Conservation (phyloP, 331 rosid species). For the Malus hybrid region DNA sequence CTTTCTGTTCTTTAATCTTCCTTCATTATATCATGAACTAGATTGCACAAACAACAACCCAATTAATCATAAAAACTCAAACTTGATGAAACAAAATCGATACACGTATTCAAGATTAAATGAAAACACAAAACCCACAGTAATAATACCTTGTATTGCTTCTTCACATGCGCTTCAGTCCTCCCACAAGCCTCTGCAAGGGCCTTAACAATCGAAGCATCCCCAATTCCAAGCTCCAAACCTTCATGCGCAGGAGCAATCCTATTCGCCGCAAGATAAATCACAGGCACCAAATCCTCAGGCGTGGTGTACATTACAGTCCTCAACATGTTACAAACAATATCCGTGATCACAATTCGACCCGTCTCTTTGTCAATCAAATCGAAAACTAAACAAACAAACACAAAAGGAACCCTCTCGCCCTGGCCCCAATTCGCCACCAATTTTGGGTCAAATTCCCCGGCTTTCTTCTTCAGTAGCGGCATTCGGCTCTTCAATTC, state of each 20-base stretch:
- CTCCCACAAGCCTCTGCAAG: conserved; percentile 82
- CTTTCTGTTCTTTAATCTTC: not conserved
- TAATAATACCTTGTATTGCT: conserved; percentile 50
- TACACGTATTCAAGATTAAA: not conserved
- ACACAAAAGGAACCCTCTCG: conserved; percentile 58
- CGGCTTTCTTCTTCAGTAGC: conserved; percentile 51
- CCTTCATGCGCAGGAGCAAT: conserved; percentile 81
- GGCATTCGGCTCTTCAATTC: conserved; percentile 43
- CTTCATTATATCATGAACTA: not conserved
- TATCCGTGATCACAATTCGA: conserved; percentile 70
- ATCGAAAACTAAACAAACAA: conserved; percentile 54
- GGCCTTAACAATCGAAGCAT: conserved; percentile 72
- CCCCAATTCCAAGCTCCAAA: conserved; percentile 82
- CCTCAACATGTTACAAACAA: conserved; percentile 73
- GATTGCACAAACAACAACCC: not conserved
- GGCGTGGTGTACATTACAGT: conserved; percentile 66
- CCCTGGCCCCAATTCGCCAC: conserved; percentile 60
- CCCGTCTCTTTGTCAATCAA: conserved; percentile 48
- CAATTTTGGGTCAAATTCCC: conserved; percentile 43
- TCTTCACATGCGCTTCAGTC: conserved; percentile 55
- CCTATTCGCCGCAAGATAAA: conserved; percentile 59
- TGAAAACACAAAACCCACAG: not conserved
- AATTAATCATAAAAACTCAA: not conserved
- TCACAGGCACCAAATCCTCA: conserved; percentile 52
- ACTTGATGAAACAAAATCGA: not conserved